Base-by-base conservation (phyloP, 768 basidiomycete species). In the Podaxis sp. region DNA sequence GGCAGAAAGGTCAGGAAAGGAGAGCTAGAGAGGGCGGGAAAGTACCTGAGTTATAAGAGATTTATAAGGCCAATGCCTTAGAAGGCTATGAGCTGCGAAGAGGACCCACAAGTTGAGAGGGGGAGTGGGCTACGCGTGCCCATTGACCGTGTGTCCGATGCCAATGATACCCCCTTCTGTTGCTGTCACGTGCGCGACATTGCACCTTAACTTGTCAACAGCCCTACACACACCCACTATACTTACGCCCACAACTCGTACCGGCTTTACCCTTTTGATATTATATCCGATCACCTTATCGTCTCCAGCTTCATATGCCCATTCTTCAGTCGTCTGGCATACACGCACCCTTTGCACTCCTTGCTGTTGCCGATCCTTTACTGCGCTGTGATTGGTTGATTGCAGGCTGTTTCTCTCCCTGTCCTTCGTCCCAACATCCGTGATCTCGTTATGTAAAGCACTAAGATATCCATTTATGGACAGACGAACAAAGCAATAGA, bases 161-260 rank as follows among this genome's bases (percentile, higher is more conserved):
- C 20, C 28, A 37, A 17, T 50, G 33, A 58, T 48, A 36, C 30
- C 57, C 46, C 50, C 33, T 37, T 56, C 54, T 38, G 54, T 11
- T n/a, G 2, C 20, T 36, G 37, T 62, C 61, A 62, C 61, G 61
- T 62, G 61, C 28, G 12, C n/a, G 17, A 10, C 60, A 41, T 26
- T 58, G 56, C 41, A 46, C 24, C n/a, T 48, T 41, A 40, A 37
- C 36, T 22, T 6, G 44, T 46, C 44, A 46, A 46, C 44, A 46
- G 15, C 33, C 33, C 57, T 38, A 59, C 55, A 63, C 62, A 60
- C 50, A 52, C 30, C 50, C 55, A 50, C 55, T 36, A 59, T 26
- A 60, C 59, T 40, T n/a, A 52, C 54, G 60, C 48, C 62, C 56
- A 58, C 63, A 59, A 63, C 26, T 22, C 61, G 49, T 33, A 61